Evolutionary conservation across 345 rosid species (phyloP).

Genomic region (Camelina hispida): DNA sequence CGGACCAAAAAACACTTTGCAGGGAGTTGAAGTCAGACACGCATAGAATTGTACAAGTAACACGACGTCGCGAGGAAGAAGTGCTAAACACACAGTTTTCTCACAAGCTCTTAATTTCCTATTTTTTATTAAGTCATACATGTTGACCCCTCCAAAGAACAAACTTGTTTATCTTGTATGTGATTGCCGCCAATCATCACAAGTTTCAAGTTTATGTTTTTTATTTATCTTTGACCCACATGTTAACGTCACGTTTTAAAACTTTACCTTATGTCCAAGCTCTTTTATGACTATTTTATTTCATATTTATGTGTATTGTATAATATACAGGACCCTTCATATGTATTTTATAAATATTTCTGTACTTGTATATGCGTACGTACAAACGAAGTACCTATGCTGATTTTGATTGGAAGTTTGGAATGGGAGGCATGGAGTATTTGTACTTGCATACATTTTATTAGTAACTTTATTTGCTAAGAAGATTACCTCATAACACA

Average conservation of each 20-base stretch:
- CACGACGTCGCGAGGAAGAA: constrained; percentile 32
- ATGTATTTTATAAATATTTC: neutral
- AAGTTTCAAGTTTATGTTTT: constrained; percentile 24
- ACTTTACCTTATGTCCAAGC: constrained; percentile 9
- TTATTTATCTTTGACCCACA: constrained; percentile 17
- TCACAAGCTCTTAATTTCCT: constrained; percentile 17
- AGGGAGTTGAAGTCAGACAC: constrained; percentile 25
- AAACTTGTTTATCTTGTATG: neutral
- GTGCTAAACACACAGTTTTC: constrained; percentile 17
- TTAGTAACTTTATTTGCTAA: neutral
- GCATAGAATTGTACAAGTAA: constrained; percentile 19
- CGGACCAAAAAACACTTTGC: constrained; percentile 13
- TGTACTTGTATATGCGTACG: constrained; percentile 19
- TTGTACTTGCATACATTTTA: neutral
- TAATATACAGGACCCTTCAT: neutral
- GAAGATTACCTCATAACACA: constrained; percentile 16
- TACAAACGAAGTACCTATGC: constrained; percentile 26
- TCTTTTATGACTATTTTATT: neutral
- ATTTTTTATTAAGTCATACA: neutral
- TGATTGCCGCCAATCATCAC: constrained; percentile 1
- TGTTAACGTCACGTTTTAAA: constrained; percentile 8
- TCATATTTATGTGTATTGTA: neutral
- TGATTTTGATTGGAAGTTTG: constrained; percentile 13
- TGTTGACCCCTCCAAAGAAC: neutral
- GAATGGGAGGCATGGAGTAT: constrained; percentile 24